These are phyloP conservation scores for Camptophora hylomeconis DNA, from an alignment of 2,329 filamentous ascomycete species.

Conservation along the genomic window DNA sequence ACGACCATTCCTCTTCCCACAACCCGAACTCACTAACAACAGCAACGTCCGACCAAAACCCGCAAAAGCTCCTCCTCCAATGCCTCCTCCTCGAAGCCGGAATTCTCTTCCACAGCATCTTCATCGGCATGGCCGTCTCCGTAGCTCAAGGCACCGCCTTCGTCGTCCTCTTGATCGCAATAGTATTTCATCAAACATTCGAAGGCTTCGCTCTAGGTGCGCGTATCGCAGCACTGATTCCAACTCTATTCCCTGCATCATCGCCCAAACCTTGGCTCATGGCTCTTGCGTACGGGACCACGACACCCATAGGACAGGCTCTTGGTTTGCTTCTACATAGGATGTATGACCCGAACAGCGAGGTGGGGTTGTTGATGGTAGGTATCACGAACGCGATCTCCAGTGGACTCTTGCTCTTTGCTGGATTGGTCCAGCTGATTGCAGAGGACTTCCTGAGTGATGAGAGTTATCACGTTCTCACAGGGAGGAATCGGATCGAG, in stretches of 20 bases:
- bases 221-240: conserved; percentile 66
- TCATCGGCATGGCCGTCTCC: conserved; percentile 76
- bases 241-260: conserved; percentile 49
- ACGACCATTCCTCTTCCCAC: conserved; percentile 6
- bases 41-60: conserved; percentile 44
- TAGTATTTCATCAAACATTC: conserved; percentile 77
- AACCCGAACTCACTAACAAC: conserved; percentile 7
- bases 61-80: conserved; percentile 56
- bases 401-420: conserved; percentile 66
- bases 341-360: conserved; percentile 65
- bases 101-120: conserved; percentile 73
- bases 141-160: conserved; percentile 71
- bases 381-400: conserved; percentile 82
- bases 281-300: conserved; percentile 51
- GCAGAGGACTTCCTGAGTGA: conserved; percentile 70
- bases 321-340: conserved; percentile 67
- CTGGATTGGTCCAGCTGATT: conserved; percentile 69
- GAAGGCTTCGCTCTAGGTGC: conserved; percentile 77
- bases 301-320: conserved; percentile 71
- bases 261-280: conserved; percentile 65
- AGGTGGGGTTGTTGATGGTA: conserved; percentile 65
- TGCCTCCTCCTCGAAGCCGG: conserved; percentile 70
- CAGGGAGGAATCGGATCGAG: conserved; percentile 44
- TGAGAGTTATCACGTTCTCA: conserved; percentile 46
- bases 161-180: conserved; percentile 65